A percentile compares a stretch with the other conserved stretches of the same genome.
phyloP scores from a whole-genome alignment of 2,329 filamentous ascomycete genomes.

The Corinectria fuckeliana region DNA sequence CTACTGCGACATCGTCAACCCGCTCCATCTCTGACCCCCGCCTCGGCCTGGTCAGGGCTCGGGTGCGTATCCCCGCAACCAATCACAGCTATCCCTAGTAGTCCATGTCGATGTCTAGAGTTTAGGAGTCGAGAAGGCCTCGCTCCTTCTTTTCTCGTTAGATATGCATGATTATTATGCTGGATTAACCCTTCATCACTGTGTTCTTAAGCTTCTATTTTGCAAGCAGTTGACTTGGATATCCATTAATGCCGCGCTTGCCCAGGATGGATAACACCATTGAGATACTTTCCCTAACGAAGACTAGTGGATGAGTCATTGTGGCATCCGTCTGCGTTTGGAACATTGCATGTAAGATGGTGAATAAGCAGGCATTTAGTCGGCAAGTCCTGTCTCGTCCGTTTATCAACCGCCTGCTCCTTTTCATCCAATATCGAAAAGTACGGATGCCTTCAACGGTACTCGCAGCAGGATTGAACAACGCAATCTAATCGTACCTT shows the following conservation, averaged over 20 bases:
- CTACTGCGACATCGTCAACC: conserved; percentile 51
- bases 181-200: no score
- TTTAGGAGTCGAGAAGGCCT: no score
- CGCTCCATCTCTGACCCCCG: conserved; percentile 44
- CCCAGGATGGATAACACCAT: background rate
- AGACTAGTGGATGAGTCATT: background rate
- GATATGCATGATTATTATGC: no score
- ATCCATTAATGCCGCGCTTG: no score
- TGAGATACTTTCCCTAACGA: background rate
- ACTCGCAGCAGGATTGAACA: background rate
- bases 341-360: background rate
- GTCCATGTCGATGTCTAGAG: no score
- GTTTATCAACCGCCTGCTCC: no score
- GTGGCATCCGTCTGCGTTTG: background rate
- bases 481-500: background rate
- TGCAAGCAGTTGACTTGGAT: no score
- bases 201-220: no score
- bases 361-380: background rate
- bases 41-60: conserved; percentile 36
- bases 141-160: no score
- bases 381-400: background rate
- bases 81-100: conserved; percentile 38
- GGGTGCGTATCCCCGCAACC: no score
- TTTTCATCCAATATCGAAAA: no score
- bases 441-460: no score